Base-by-base conservation (phyloP, 1,284 basidiomycete species). In the Volvariella volvacea region DNA sequence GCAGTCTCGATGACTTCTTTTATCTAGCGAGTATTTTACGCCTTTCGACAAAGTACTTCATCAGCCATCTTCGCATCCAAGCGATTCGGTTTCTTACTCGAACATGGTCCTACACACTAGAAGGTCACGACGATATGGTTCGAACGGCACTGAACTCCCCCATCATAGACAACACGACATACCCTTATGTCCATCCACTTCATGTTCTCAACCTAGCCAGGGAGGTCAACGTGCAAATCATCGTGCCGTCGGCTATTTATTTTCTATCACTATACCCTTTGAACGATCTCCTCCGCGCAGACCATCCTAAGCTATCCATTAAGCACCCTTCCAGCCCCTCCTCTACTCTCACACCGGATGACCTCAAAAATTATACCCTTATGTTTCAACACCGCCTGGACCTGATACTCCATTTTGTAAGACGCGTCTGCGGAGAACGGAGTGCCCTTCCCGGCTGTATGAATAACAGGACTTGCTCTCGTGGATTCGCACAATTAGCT, bases 251-350 rank as follows among this genome's bases (percentile, higher is more conserved):
- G 6, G 73, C 68, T 4, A 48, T 79, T 16, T 81, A 80, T 52
- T 79, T 80, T 59, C 69, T 81, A 30, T 78, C 77, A 12, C 57
- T 79, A 9, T 80, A 81, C 52, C 67, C 69, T 3, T 62, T 81
- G 28, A 54, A 63, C 37, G 73, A 76, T 47, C 57, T 80, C 33
- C 57, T 78, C 1, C 59, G 63, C 14, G 72, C 52, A 16, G 70
- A 76, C 41, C 78, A 80, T 51, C 72, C 75, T 1, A 81, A 81
- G 53, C 66, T 81, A 4, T 50, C 58, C 39, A 54, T 71, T 30
- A 57, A 70, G 21, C 73, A 78, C 51, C 70, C 74, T 12, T 76
- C 76, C 2, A 67, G 67, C 16, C 77, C 76, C 1, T 69, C 73
- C 2, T 70, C 69, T 4, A 50, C 61, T 22, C 58, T 80, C 14